Base-by-base conservation (phyloP, 768 basidiomycete genomes). In the Russula emetica region DNA sequence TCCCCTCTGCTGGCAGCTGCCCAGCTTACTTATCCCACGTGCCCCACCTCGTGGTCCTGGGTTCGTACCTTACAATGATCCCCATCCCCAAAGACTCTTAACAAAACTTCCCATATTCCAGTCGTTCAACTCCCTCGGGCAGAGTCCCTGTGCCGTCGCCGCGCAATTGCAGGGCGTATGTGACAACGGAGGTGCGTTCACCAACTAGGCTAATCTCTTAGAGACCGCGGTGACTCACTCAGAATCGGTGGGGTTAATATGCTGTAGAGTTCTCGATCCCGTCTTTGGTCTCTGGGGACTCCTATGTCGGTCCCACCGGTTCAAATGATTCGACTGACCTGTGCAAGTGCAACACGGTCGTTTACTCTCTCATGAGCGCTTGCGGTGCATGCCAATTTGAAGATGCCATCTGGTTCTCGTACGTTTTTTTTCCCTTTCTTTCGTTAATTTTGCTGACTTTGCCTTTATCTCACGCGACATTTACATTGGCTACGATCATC, bases 281-380 rank as follows among this genome's bases (percentile, higher is more conserved):
- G 6, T 1, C 0, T 3, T 40, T 65, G 55, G 10, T 9, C 5
- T 4, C 47, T 6, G 49, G 47, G 1, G 24, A 56, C 44, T 65
- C 64, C 36, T 61, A 65, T 44, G 26, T 42, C 26, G 64, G 64
- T 3, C 60, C 64, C 7, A 52, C 40, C 1, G 64, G 59, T 72
- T 74, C 71, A 62, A 55, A n/a, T 28, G 49, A 58, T 54, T 42
- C 72, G 36, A 20, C 61, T 61, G 71, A 76, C 55, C 7, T 24
- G 16, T 75, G 76, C 66, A 64, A 71, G 42, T 77, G 76, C 64
- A 74, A 72, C 26, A 69, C 69, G 14, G 72, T 72, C n/a, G 69
- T 75, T 14, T 77, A 75, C 63, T 72, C 72, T 11, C 69, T 77
- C 9, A 67, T 74, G 36, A 71, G 74, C 49, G 76, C 75, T 24